Base-by-base conservation (phyloP, 768 basidiomycete species). In the Tylopilus intermedius region DNA sequence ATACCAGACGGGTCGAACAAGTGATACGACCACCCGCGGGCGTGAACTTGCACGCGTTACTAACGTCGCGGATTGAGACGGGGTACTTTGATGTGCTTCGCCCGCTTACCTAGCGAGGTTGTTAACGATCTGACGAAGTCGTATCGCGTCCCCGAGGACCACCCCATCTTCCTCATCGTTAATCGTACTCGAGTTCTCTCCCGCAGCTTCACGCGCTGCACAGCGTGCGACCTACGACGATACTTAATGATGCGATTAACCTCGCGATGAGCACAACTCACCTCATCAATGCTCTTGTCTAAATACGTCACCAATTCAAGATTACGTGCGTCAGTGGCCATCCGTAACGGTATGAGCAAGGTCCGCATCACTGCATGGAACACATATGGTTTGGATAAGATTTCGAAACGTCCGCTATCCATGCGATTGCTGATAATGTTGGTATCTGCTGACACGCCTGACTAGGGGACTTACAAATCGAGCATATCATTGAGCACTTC, bases 331-430 rank as follows among this genome's bases (percentile, higher is more conserved):
- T 88, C 74, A 5, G 86, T 84, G 11, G 83, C 81, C 56, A 90
- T 67, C 35, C 78, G 79, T 14, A 90, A 69, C 5, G 87, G 85
- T 8, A 85, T 78, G 54, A 88, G 80, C 48, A 90, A 74, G 6
- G 86, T 88, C 11, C 80, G 80, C 76, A 90, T 81, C 37, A 85
- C 83, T 62, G 85, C 80, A 65, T 90, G 88, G 62, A 90, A 89
- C 9, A 81, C 73, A 67, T 87, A 90, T 8, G 88, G 87, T 77
- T 81, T 62, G 21, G 51, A 62, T 18, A 80, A 77, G 26, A 80
- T 82, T 65, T 90, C 86, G 59, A 96, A 95, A 48, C 83, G 80
- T 4, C 89, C 89, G 51, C 86, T 87, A 61, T 94, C 90, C 84
- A 90, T 88, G 39, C 88, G 83, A 72, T 90, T 88, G 67, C 88